These are phyloP conservation scores for Whalleya microplaca DNA, from an alignment of 2,329 filamentous ascomycete genomes.

Conservation along the genomic window DNA sequence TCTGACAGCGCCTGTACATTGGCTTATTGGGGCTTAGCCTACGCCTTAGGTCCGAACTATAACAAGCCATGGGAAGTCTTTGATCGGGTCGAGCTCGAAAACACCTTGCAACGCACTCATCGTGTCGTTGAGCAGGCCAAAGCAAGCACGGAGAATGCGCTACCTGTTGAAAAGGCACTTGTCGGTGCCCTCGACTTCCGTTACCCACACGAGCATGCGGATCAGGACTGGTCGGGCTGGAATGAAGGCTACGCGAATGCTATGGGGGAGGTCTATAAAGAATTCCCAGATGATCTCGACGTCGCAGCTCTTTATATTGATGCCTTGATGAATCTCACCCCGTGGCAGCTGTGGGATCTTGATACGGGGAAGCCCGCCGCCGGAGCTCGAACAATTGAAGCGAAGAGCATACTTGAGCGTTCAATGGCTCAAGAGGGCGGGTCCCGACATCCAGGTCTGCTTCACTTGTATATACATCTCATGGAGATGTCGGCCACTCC, in stretches of 20 bases:
- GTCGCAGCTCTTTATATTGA: slow-evolving; percentile 67
- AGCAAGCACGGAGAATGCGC: slow-evolving; percentile 39
- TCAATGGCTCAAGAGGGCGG: slow-evolving; percentile 56
- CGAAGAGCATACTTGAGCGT: slow-evolving; percentile 60
- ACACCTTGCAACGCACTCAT: slow-evolving; percentile 52
- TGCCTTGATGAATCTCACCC: slow-evolving; percentile 66
- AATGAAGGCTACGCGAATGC: slow-evolving; percentile 65
- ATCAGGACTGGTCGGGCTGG: slow-evolving; percentile 55
- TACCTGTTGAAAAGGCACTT: slow-evolving; percentile 63
- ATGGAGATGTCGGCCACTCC: slow-evolving; percentile 76
- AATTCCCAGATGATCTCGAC: slow-evolving; percentile 62
- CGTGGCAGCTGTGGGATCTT: slow-evolving; percentile 68
- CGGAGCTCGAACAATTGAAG: slow-evolving; percentile 60
- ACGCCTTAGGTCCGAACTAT: slow-evolving; percentile 73
- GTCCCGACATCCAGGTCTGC: slow-evolving; percentile 66
- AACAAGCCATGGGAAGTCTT: slow-evolving; percentile 79
- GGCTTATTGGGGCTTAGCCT: slow-evolving; percentile 73
- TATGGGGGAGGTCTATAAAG: slow-evolving; percentile 58
- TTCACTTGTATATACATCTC: slow-evolving; percentile 78
- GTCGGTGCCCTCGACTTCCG: slow-evolving; percentile 64
- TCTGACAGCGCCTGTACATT: slow-evolving; percentile 61
- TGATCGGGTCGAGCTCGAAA: slow-evolving; percentile 60
- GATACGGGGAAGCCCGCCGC: slow-evolving; percentile 58
- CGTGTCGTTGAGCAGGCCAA: slow-evolving; percentile 50
- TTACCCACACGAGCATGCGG: slow-evolving; percentile 58